phyloP scores from a whole-genome alignment of 169 alveolate species.

The Toxoplasma gondii region DNA sequence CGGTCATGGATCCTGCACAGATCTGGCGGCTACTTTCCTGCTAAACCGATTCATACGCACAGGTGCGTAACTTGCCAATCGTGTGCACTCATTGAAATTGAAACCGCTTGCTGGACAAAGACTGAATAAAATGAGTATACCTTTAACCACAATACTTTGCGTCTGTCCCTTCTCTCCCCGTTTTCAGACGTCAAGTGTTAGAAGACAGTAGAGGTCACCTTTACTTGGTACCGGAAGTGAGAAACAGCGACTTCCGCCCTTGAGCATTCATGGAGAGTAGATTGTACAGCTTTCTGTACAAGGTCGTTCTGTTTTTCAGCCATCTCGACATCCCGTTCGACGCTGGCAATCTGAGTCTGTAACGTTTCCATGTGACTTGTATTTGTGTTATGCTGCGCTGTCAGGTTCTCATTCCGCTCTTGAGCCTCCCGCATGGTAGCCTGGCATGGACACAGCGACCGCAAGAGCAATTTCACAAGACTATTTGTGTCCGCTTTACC shows the following conservation, averaged over 20 bases:
- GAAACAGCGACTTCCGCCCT: neutral
- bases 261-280: neutral
- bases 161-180: too few species aligned
- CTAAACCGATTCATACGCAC: too few species aligned
- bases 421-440: neutral
- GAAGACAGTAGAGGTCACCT: neutral
- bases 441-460: neutral
- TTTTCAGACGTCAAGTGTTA: too few species aligned
- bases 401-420: constrained; percentile 37
- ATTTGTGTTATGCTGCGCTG: neutral
- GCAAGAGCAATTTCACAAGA: neutral
- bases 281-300: neutral
- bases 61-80: too few species aligned
- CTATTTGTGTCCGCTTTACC: neutral
- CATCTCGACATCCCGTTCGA: constrained; percentile 9
- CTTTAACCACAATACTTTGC: too few species aligned
- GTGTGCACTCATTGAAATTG: too few species aligned
- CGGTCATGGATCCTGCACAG: too few species aligned
- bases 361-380: neutral
- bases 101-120: too few species aligned
- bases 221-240: constrained; percentile 2
- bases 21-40: too few species aligned
- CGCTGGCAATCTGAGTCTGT: constrained; percentile 3
- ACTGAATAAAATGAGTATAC: too few species aligned
- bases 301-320: neutral